Evolutionary conservation across 148 eudicot genomes (phyloP), one percentile per base, ranked within the genome.

Genomic region (Polygonum maritimum): DNA sequence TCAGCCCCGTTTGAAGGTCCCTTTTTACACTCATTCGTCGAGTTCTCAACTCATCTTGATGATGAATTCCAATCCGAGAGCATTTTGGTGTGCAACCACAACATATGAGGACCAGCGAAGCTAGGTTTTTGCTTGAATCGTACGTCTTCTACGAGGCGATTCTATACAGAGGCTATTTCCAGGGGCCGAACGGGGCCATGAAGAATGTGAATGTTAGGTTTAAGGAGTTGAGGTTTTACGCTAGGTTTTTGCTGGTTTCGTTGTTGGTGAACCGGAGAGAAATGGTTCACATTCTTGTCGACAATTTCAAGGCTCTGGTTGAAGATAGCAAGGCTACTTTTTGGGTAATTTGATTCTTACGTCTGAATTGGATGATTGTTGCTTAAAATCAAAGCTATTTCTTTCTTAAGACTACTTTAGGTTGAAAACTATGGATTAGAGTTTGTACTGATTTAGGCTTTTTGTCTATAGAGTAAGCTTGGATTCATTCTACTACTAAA

Each of bases 211-310:
- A 85, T 22, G 81, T 92, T 57, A 86, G 94, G 86, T 89, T 84
- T 77, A 95, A 95, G 88, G 97, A 95, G 52, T 86, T 95, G 86
- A 92, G 99, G 87, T 95, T 92, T 80, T 95, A 80, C 58, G 97
- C 97, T 0, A 83, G 99, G 81, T 95, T 92, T 85, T 76, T 92
- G 84, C 55, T 92, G 80, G 99, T 95, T 49, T 78, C 93, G n/a
- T 79, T 95, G 87, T 75, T 92, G 40, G 80, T 95, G 87, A 85
- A 84, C 79, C 88, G 91, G 2, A 19, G 19, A 58, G 88, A 88
- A 75, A 88, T 84, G 84, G 94, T 89, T 76, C 44, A 75, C 2
- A 49, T 85, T n/a, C 90, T 94, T 31, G 83, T 86, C 74, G 94
- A 89, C 49, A 87, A 87, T 63, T 92, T 94, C 60, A 84, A 78